These are phyloP conservation scores for Neofusicoccum sp. DNA, from an alignment of 2,329 filamentous ascomycete genomes.

Conservation along the genomic window DNA sequence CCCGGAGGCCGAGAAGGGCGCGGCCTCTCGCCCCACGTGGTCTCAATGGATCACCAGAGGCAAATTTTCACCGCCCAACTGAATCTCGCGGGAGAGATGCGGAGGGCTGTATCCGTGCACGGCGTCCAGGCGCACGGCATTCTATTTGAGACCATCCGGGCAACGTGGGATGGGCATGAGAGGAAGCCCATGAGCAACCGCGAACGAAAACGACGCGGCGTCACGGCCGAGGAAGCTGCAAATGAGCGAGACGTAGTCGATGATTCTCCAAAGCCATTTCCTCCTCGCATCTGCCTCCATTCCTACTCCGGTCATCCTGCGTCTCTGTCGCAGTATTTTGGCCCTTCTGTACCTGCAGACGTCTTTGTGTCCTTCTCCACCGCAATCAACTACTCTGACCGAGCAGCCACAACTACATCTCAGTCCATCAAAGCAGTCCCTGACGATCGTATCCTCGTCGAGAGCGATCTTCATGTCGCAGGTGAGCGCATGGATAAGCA, in stretches of 20 bases:
- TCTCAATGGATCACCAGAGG: conserved; percentile 67
- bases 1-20: conserved; percentile 70
- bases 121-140: conserved; percentile 75
- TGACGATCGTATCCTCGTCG: conserved; percentile 74
- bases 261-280: conserved; percentile 60
- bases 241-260: conserved; percentile 15
- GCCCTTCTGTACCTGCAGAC: conserved; percentile 67
- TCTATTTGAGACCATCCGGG: conserved; percentile 63
- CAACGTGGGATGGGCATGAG: conserved; percentile 70
- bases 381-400: conserved; percentile 69
- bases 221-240: conserved; percentile 5
- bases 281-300: conserved; percentile 87
- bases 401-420: conserved; percentile 51
- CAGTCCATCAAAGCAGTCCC: conserved; percentile 72
- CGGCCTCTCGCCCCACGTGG: conserved; percentile 64
- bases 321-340: conserved; percentile 73
- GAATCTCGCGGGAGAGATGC: conserved; percentile 65
- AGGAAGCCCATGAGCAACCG: conserved; percentile 59
- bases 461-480: conserved; percentile 86
- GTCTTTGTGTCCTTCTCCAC: conserved; percentile 88
- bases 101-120: conserved; percentile 66
- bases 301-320: conserved; percentile 82
- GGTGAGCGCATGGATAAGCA: conserved; percentile 76
- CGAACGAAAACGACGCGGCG: conserved; percentile 42
- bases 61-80: conserved; percentile 66